phyloP scores from a whole-genome alignment of 208 protist genomes.

The Tetramitus jugosus region DNA sequence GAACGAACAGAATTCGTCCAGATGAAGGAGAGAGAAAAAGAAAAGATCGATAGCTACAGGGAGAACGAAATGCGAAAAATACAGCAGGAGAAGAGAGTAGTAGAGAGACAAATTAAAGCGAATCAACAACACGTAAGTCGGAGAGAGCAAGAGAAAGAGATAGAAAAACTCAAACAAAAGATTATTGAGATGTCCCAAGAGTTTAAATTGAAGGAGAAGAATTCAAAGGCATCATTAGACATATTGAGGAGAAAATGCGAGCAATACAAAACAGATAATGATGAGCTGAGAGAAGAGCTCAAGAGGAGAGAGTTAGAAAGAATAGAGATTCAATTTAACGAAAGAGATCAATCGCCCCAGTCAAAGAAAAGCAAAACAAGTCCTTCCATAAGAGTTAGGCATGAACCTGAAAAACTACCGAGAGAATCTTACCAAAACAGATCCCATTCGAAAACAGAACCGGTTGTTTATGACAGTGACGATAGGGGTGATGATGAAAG shows the following conservation, averaged over 20 bases:
- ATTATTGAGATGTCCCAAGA: not conserved
- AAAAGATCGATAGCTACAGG: conserved; percentile 1
- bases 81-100: not conserved
- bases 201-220: not conserved
- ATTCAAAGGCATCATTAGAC: not conserved
- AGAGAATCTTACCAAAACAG: no score
- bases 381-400: no score
- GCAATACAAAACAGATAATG: not conserved
- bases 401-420: no score
- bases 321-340: not conserved
- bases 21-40: not conserved
- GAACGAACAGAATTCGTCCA: conserved; percentile 1
- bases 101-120: conserved; percentile 1
- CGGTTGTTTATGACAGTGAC: no score
- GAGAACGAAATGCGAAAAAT: not conserved
- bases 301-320: conserved; percentile 2
- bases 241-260: not conserved
- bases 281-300: not conserved
- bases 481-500: no score
- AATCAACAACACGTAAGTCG: not conserved
- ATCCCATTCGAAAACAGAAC: no score
- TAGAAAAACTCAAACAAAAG: not conserved
- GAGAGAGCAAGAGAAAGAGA: conserved; percentile 11
- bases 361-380: no score
- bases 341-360: not conserved